A percentile compares a stretch with the other conserved stretches of the same genome.
Evolutionary conservation across 2,329 filamentous ascomycete genomes (phyloP).

Genomic region (Hypoxylon sp.): DNA sequence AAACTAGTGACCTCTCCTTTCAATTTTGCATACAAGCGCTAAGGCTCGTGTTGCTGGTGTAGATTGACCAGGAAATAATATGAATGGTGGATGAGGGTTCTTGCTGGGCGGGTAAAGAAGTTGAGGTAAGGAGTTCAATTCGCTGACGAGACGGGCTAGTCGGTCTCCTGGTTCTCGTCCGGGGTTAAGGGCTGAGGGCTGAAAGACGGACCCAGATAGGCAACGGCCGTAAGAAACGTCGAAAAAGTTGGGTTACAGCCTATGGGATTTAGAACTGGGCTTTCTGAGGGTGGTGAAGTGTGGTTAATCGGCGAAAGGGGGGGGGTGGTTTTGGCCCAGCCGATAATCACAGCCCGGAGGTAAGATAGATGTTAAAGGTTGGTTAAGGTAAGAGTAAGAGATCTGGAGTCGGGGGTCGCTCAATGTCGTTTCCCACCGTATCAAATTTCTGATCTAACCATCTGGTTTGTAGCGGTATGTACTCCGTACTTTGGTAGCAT

Average conservation of each 20-base stretch:
- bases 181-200: conserved; percentile 42
- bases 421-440: conserved; percentile 30
- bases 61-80: conserved; percentile 53
- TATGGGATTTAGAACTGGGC: conserved; percentile 39
- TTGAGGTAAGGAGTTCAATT: conserved; percentile 56
- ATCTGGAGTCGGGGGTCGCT: conserved; percentile 37
- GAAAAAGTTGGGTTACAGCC: conserved; percentile 38
- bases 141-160: conserved; percentile 51
- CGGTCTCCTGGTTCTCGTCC: conserved; percentile 31
- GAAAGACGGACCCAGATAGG: conserved; percentile 30
- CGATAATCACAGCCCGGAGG: conserved; percentile 34
- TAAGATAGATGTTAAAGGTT: conserved; percentile 25
- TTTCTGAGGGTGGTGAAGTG: conserved; percentile 24
- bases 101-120: conserved; percentile 56
- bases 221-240: conserved; percentile 20
- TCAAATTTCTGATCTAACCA: conserved; percentile 25
- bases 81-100: conserved; percentile 58
- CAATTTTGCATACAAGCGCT: conserved; percentile 44
- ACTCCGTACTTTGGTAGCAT: conserved; percentile 18
- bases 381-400: conserved; percentile 31
- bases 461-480: conserved; percentile 14
- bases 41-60: conserved; percentile 45
- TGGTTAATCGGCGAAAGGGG: conserved; percentile 37
- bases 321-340: conserved; percentile 26
- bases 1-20: conserved; percentile 19